Evolutionary conservation across 1,284 basidiomycete species (phyloP).

Genomic region (Caloboletus inedulis): DNA sequence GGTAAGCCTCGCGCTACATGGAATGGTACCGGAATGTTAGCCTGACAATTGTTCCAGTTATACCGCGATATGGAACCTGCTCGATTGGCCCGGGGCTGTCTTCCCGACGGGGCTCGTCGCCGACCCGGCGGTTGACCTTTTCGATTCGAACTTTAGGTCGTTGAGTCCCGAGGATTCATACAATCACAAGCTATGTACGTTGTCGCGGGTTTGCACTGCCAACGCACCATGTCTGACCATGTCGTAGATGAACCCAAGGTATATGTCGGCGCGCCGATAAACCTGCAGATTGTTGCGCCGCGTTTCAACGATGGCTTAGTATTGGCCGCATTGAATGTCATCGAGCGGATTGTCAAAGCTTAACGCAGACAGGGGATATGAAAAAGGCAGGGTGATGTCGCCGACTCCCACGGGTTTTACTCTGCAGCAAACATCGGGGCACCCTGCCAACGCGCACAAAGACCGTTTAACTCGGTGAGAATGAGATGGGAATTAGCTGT

Average conservation of each 20-base stretch:
- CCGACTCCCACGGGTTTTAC: no score
- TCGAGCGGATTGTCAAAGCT: constrained; percentile 15
- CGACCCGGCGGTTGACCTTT: constrained; percentile 23
- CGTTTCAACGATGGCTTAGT: constrained; percentile 26
- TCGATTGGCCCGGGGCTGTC: constrained; percentile 30
- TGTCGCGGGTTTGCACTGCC: background rate
- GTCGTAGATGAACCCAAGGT: constrained; percentile 21
- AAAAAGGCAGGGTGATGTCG: no score
- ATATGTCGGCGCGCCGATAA: constrained; percentile 16
- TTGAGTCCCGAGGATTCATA: constrained; percentile 24
- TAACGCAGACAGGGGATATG: background rate
- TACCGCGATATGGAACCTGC: constrained; percentile 28
- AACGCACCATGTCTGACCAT: background rate
- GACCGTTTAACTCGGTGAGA: no score
- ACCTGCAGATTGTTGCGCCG: constrained; percentile 21
- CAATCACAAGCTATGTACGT: constrained; percentile 20
- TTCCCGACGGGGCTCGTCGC: constrained; percentile 30
- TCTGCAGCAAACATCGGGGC: no score
- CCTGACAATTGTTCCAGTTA: constrained; percentile 12
- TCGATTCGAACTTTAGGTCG: constrained; percentile 1
- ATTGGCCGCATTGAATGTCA: constrained; percentile 18
- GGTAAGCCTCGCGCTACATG: constrained; percentile 16
- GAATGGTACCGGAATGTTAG: rapidly evolving
- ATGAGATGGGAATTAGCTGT: no score
- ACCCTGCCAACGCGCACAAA: no score